Conservation (phyloP, 2,329 filamentous ascomycete genomes). For the Fusarium tricinctum region DNA sequence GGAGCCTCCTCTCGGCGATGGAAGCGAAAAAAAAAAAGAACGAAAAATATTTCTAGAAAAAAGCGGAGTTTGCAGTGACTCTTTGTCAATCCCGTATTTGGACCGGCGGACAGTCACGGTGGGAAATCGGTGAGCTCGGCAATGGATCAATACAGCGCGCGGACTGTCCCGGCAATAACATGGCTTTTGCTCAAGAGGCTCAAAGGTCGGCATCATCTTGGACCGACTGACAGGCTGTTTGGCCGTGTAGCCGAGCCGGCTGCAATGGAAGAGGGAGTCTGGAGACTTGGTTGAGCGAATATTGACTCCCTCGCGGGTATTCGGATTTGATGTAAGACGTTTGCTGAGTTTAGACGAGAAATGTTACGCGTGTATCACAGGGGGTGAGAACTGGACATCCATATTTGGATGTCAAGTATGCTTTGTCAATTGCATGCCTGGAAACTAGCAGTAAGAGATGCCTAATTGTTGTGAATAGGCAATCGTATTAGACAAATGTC, state of each 20-base stretch:
- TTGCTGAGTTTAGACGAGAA: slow-evolving; percentile 7
- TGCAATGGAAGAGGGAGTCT: slow-evolving; percentile 7
- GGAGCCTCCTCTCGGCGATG: slow-evolving; percentile 27
- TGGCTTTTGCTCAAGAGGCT: slow-evolving; percentile 12
- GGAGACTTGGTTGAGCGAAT: slow-evolving; percentile 15
- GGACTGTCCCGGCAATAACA: slow-evolving; percentile 30
- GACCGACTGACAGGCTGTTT: slow-evolving; percentile 36
- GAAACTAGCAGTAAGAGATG: slow-evolving; percentile 22
- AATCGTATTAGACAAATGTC: slow-evolving; percentile 23
- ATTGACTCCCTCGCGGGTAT: slow-evolving; percentile 19
- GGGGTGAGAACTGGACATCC: neutral
- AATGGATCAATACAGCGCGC: neutral
- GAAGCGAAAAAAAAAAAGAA: slow-evolving; percentile 36
- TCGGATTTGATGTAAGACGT: slow-evolving; percentile 15
- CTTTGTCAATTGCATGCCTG: slow-evolving; percentile 24
- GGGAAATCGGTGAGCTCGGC: slow-evolving; percentile 33
- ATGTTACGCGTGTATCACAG: neutral
- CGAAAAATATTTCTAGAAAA: slow-evolving; percentile 31
- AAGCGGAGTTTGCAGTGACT: slow-evolving; percentile 37
- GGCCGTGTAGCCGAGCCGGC: slow-evolving; percentile 35
- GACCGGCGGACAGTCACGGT: slow-evolving; percentile 28
- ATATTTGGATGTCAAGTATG: slow-evolving; percentile 1
- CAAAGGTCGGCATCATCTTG: slow-evolving; percentile 29
- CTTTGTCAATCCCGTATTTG: slow-evolving; percentile 35
- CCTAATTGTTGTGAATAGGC: slow-evolving; percentile 21